Conservation (phyloP, 2,329 filamentous ascomycete genomes). For the Cladophialophora exuberans region DNA sequence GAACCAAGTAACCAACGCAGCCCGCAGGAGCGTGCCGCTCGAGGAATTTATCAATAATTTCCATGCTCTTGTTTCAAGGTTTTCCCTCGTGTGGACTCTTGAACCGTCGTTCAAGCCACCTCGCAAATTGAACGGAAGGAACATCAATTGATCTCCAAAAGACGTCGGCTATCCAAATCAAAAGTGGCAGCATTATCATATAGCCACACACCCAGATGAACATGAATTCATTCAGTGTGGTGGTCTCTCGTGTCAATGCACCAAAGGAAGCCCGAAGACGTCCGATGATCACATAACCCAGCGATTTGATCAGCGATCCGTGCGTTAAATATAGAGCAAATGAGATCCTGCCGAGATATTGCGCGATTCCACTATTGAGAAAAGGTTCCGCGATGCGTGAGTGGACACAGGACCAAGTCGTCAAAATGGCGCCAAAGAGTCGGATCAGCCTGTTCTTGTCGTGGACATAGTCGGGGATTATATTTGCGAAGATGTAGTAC, state of each 20-base stretch:
- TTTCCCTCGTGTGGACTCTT: neutral
- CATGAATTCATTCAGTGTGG: constrained; percentile 7
- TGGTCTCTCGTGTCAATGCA: neutral
- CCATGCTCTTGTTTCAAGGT: neutral
- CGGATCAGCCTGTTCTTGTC: constrained; percentile 17
- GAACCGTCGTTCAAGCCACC: constrained; percentile 48
- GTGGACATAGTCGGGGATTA: constrained; percentile 11
- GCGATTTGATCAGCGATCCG: constrained; percentile 16
- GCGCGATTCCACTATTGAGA: constrained; percentile 25
- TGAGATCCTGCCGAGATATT: constrained; percentile 38
- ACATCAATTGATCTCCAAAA: constrained; percentile 63
- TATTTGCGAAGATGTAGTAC: constrained; percentile 2
- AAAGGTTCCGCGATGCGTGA: constrained; percentile 8
- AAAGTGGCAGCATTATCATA: constrained; percentile 43
- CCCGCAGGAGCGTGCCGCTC: too few species aligned
- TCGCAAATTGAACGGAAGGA: constrained; percentile 54
- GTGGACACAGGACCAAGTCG: constrained; percentile 16
- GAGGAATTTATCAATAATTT: neutral
- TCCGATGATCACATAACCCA: constrained; percentile 16
- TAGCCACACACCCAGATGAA: constrained; percentile 40
- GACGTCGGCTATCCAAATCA: constrained; percentile 61
- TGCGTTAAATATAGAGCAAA: constrained; percentile 40
- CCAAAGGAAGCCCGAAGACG: neutral
- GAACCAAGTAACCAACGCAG: too few species aligned
- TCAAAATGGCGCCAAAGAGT: constrained; percentile 17